Evolutionary conservation across 345 rosid genomes (phyloP).

Genomic region (Lumnitzera littorea): DNA sequence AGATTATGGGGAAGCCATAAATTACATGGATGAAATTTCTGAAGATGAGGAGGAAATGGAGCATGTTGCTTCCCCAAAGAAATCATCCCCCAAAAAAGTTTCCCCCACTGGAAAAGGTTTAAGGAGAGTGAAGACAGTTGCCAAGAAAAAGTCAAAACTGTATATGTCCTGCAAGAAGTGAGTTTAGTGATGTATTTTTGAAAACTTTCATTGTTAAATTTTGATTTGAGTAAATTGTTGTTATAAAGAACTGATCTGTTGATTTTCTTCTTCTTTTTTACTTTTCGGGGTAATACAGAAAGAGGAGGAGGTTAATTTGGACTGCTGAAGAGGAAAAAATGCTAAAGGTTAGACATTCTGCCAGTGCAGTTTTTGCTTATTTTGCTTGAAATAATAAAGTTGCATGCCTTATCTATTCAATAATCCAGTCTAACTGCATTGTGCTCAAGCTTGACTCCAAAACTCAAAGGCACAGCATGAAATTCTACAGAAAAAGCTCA

Average conservation of each 20-base stretch:
- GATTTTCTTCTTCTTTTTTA: neutral
- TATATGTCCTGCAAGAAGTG: too few relatives aligned
- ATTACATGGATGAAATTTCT: neutral
- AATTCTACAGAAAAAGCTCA: too few relatives aligned
- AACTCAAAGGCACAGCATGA: too few relatives aligned
- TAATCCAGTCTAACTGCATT: too few relatives aligned
- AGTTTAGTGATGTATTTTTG: constrained; percentile 1
- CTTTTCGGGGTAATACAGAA: constrained; percentile 2
- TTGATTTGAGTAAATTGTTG: neutral
- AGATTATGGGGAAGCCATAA: neutral
- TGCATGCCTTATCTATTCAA: neutral
- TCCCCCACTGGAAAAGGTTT: neutral
- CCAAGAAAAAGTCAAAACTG: neutral
- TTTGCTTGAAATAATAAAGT: neutral
- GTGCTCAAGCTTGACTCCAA: neutral
- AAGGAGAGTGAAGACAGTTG: neutral
- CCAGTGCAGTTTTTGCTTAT: neutral
- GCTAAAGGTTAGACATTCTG: constrained; percentile 4
- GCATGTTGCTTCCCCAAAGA: constrained; percentile 5
- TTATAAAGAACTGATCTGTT: neutral
- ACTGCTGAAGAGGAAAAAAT: constrained; percentile 10
- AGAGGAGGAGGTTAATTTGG: constrained; percentile 7
- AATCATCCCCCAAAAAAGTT: constrained; percentile 8
- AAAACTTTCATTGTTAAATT: neutral
- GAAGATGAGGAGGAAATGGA: constrained; percentile 1